Base-by-base conservation (phyloP, 768 basidiomycete species). In the Royoungia palumana region DNA sequence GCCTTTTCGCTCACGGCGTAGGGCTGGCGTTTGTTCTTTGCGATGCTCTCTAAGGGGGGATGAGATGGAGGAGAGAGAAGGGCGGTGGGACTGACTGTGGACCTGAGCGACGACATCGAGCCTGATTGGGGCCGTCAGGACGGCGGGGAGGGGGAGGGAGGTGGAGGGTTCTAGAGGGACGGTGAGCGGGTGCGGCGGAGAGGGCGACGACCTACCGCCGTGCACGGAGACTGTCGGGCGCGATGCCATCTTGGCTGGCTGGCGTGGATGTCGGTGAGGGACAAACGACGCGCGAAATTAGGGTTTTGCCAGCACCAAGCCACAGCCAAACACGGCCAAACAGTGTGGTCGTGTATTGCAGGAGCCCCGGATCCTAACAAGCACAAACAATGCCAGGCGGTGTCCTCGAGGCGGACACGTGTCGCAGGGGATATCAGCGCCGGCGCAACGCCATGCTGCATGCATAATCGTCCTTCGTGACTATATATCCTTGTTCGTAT, bases 91-190 rank as follows among this genome's bases (percentile, higher is more conserved):
- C 91, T 76, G 71, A 97, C 96, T 99, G 89, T 98, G 94, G 51
- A 99, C 92, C 73, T 94, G 93, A 53, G 90, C 82, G 62, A 99
- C 95, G 58, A 99, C 94, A 81, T 99, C 96, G 68, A 95, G 84
- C 73, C 96, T 82, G 74, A 99, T 98, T 65, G 96, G 95, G 34
- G 95, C 96, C 63, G 93, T 94, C 66, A 99, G 77, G 67, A 99
- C 96, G 64, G 93, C 92, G 44, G 95, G 93, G 61, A 94, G 88
- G 48, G 91, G 89, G 45, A 94, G 83, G 40, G 93, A 95, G 70
- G 81, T 77, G 35, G 92, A 90, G 37, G 88, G 76, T 80, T 93
- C 90, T 89, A 41, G 35, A 48, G 41, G 1, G 11, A 17, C 19
- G 9, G 22, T 22, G 37, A 28, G 14, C n/a, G 12, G 1, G 9